These are phyloP conservation scores for Hypericum androsaemum DNA, from an alignment of 345 rosid species.

Conservation along the genomic window DNA sequence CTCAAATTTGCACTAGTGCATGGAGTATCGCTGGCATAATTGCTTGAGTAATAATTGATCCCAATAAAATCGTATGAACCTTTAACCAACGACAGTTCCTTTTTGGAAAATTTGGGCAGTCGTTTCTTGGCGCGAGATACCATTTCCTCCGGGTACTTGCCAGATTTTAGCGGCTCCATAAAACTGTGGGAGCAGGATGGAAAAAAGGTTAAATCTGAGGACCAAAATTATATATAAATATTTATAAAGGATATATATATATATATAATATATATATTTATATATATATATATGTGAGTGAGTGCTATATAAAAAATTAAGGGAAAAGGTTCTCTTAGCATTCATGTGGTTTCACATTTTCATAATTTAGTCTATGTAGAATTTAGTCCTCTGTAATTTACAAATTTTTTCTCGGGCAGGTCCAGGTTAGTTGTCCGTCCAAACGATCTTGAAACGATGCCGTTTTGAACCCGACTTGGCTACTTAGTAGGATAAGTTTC, in stretches of 20 bases:
- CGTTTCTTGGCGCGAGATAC: constrained; percentile 3
- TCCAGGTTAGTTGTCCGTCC: no score
- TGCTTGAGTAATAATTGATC: constrained; percentile 12
- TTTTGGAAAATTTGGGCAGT: constrained; percentile 9
- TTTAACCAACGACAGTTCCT: constrained; percentile 6
- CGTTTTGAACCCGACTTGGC: no score
- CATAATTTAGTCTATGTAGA: no score
- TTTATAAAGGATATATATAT: not conserved
- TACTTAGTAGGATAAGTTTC: no score
- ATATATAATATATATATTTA: no score
- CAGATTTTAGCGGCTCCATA: constrained; percentile 10
- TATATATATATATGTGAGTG: no score
- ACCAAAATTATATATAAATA: not conserved
- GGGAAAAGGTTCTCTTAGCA: no score
- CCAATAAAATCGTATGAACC: constrained; percentile 16
- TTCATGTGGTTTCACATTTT: no score
- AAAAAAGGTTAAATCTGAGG: not conserved
- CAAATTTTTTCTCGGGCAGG: no score
- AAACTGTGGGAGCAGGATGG: not conserved
- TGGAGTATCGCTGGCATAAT: constrained; percentile 1
- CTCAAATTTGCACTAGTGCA: not conserved
- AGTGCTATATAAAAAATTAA: no score
- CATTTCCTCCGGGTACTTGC: constrained; percentile 13
- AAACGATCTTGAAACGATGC: no score
- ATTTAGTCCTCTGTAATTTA: no score